Base-by-base conservation (phyloP, 1,284 basidiomycete genomes). In the Apiotrichum montevideense region DNA sequence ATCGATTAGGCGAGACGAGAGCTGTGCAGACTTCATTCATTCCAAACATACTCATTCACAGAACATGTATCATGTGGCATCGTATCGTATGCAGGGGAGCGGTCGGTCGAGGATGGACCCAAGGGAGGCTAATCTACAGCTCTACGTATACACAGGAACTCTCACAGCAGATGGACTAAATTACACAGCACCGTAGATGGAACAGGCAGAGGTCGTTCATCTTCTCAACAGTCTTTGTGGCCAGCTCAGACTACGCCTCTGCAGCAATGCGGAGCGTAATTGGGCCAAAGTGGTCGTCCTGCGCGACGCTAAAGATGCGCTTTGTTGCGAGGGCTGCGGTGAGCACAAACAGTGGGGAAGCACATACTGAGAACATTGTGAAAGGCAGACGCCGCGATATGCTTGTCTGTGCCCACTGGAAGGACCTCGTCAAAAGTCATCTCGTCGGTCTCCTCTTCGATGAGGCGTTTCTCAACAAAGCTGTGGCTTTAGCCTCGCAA, bases 341-440 rank as follows among this genome's bases (percentile, higher is more conserved):
- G 37, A 39, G 37, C 37, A 39, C 37, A 39, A 7, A 9, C 0
- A 6, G 8, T 4, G 4, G 8, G 7, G 8, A 35, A 15, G 35
- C 5, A 45, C 72, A 58, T 52, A 73, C 72, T 71, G 33, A 74
- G 62, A 47, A 68, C 69, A 52, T 74, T 70, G 54, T 72, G 70
- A 52, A 74, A 74, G 14, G 69, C 71, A 3, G 62, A 35, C 1
- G 68, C 67, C 5, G 69, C 69, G 14, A 70, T 63, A 4, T 57
- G 57, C 47, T 65, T 70, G 2, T 46, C 52, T 6, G 54, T 46
- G 6, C 52, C 51, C 1, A 46, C 46, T 0, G 56, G 47, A 1
- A 63, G 59, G 1, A 73, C 29, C 29, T 73, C 65, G 1, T 91
- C 89, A 56, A 80, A 81, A 57, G 81, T 85, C 46, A 84, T 82